A percentile compares a stretch with the other conserved stretches of the same genome.
Evolutionary conservation across 2,329 filamentous ascomycete genomes (phyloP).

Genomic region (Trichophyton simii): DNA sequence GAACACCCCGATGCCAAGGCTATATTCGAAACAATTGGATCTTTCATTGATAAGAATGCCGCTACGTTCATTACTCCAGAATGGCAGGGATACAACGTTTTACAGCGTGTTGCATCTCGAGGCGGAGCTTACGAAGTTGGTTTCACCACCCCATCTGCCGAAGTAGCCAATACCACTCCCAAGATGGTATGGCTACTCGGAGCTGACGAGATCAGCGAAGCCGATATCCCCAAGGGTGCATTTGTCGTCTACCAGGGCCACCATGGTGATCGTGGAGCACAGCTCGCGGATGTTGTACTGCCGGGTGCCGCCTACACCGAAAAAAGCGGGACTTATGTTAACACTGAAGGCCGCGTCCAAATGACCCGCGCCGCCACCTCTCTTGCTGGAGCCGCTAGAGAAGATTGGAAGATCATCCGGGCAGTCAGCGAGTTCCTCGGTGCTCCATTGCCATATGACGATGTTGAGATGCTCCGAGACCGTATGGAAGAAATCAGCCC

Average conservation of each 20-base stretch:
- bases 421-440: slow-evolving; percentile 85
- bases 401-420: slow-evolving; percentile 98
- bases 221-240: slow-evolving; percentile 85
- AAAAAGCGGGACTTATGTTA: slow-evolving; percentile 91
- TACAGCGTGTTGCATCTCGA: slow-evolving; percentile 85
- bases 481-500: slow-evolving; percentile 94
- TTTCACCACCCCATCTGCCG: slow-evolving; percentile 72
- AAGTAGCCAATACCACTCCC: slow-evolving; percentile 70
- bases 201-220: slow-evolving; percentile 75
- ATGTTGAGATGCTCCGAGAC: slow-evolving; percentile 76
- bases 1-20: slow-evolving; percentile 86
- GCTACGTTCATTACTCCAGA: slow-evolving; percentile 75
- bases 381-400: slow-evolving; percentile 75
- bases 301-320: slow-evolving; percentile 94
- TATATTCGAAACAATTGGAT: slow-evolving; percentile 80
- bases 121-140: slow-evolving; percentile 91
- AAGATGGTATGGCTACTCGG: slow-evolving; percentile 97
- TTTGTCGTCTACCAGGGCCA: slow-evolving; percentile 98
- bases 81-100: slow-evolving; percentile 96
- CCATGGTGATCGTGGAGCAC: slow-evolving; percentile 86
- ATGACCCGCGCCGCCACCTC: slow-evolving; percentile 83
- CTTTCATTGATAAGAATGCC: slow-evolving; percentile 87
- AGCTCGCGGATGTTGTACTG: slow-evolving; percentile 85
- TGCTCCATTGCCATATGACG: slow-evolving; percentile 78
- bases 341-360: slow-evolving; percentile 94